Base-by-base conservation (phyloP, 1,284 basidiomycete species). In the Exobasidium rhododendri region DNA sequence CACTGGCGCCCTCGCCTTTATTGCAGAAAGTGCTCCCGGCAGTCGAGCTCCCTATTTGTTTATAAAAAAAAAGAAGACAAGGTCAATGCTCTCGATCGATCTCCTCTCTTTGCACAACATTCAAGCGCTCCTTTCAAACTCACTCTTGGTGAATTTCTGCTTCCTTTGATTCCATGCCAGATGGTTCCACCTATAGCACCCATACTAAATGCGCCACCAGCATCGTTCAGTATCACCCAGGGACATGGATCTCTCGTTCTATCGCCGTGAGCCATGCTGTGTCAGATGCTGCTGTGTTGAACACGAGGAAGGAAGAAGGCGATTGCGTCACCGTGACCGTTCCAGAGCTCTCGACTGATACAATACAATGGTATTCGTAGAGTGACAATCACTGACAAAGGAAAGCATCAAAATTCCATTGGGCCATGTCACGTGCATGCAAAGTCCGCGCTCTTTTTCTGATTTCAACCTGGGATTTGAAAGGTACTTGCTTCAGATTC, bases 91-190 rank as follows among this genome's bases (percentile, higher is more conserved):
- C 3, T 45, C 10, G 24, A 3, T 3, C 24, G 44, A 17, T 45
- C 24, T 45, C 3, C 44, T 22, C n/a, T n/a, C 40, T 11, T 43
- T n/a, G 40, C n/a, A 43, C 11, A 43, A 43, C n/a, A 43, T 11
- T n/a, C 11, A 43, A n/a, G 11, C 40, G n/a, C 40, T 11, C 3
- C 44, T 45, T 17, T n/a, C 44, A 45, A 5, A 85, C 89, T 61
- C 74, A 94, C 93, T 80, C 89, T 85, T 62, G 94, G 94, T 65
- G 92, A 94, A 82, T 97, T 98, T 73, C 94, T 86, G 17, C 94
- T 93, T 64, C 94, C 96, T 82, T 98, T 98, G 79, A 97, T 94
- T 70, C 93, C 92, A 83, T 98, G 94, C 94, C 94, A 98, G 79
- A 98, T 93, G 70, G 91, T 92, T 74, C 94, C 92, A 73, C 93